Conservation (phyloP, 1,284 basidiomycete genomes). For the Pyrrhoderma lamaoense region DNA sequence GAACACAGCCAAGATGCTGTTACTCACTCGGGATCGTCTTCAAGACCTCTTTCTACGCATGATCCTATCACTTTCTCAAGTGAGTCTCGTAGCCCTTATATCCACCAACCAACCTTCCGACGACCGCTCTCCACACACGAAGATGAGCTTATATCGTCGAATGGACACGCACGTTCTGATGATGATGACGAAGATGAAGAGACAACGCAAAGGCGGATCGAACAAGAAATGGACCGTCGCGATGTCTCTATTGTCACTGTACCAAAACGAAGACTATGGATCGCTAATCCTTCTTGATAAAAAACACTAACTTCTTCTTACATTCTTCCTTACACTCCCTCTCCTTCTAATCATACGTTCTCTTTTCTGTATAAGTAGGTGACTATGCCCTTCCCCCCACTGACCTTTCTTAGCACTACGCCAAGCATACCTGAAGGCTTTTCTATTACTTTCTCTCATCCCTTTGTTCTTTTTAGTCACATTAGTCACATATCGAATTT, state of each 20-base stretch:
- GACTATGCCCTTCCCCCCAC: too few relatives aligned
- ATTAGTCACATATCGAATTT: too few relatives aligned
- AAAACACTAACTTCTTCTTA: not conserved
- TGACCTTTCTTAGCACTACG: too few relatives aligned
- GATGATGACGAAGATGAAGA: constrained; percentile 67
- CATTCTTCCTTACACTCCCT: not conserved
- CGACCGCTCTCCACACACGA: constrained; percentile 37
- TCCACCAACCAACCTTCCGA: constrained; percentile 53
- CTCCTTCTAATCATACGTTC: constrained; percentile 5
- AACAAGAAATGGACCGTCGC: constrained; percentile 69
- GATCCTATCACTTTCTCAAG: constrained; percentile 43
- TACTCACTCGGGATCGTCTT: constrained; percentile 26
- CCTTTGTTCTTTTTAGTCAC: too few relatives aligned
- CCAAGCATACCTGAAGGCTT: too few relatives aligned
- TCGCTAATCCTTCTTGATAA: constrained; percentile 47
- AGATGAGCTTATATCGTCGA: constrained; percentile 34
- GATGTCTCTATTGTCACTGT: constrained; percentile 77
- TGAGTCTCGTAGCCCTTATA: constrained; percentile 46
- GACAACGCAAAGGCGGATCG: constrained; percentile 60
- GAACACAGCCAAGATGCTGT: too few relatives aligned
- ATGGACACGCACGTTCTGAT: constrained; percentile 25
- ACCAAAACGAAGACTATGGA: constrained; percentile 63
- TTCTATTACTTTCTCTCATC: too few relatives aligned
- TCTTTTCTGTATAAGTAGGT: too few relatives aligned
- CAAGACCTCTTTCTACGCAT: constrained; percentile 32